Conservation (phyloP, 768 basidiomycete genomes). For the Boletus eberwhitei region DNA sequence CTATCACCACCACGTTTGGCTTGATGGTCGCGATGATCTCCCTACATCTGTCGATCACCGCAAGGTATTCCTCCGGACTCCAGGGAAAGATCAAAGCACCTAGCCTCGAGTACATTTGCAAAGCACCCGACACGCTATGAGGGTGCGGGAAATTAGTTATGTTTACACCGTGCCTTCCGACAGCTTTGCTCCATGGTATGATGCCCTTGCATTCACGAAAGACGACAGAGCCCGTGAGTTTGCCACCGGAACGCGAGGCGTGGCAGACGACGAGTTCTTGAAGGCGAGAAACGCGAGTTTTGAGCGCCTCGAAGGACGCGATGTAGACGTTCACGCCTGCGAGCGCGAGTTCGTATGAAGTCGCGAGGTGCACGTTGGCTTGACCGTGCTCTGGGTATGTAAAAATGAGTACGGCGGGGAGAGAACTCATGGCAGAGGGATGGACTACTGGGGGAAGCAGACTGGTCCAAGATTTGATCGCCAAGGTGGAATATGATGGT, state of each 20-base stretch:
- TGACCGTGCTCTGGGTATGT: slow-evolving; percentile 6
- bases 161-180: not conserved
- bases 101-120: not conserved
- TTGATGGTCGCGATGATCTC: not conserved
- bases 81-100: not conserved
- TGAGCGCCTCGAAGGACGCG: slow-evolving; percentile 10
- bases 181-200: not conserved
- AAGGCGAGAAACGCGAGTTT: slow-evolving; percentile 1
- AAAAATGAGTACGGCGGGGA: slow-evolving; percentile 8
- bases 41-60: not conserved
- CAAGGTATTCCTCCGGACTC: slow-evolving; percentile 7
- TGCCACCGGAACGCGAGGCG: not conserved
- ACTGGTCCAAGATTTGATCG: too few relatives aligned
- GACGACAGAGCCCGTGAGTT: not conserved
- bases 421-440: not conserved
- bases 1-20: slow-evolving; percentile 1
- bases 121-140: not conserved
- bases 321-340: slow-evolving; percentile 7
- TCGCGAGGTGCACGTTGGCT: slow-evolving; percentile 10
- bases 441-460: too few relatives aligned
- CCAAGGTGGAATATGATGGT: too few relatives aligned
- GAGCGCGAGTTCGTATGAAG: slow-evolving; percentile 14
- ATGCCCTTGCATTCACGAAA: slow-evolving; percentile 5
- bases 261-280: slow-evolving; percentile 1
- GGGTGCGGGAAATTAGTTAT: not conserved